Evolutionary conservation across 345 rosid genomes (phyloP), one percentile per base, ranked within the genome.

Genomic region (Brassica nigra): DNA sequence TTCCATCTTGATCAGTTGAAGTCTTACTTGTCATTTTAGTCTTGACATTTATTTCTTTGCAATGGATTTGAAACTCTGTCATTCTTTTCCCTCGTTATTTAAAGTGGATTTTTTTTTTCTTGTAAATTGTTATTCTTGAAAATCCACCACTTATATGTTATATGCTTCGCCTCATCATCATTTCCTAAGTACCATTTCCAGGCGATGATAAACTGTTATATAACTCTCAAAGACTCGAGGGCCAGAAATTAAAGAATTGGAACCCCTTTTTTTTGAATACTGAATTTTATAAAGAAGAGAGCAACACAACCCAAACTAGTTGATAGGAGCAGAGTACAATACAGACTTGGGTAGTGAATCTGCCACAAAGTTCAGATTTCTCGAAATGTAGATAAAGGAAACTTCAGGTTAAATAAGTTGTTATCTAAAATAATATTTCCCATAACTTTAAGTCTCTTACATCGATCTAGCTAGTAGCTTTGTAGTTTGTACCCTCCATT

Each of bases 11-110:
- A 68, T 76, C 20, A 3, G 73, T 58, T 68, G 62, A 49, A 68
- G 59, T 39, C 44, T 59, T 31, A 76, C 61, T 76, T 68, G 7
- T 54, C 10, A 54, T 54, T 75, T 65, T 66, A 16, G 55, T 42
- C 79, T 11, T 39, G 20, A 8, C 58, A 76, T 58, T 39, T 36
- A 65, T 37, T 33, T 52, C 16, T 23, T 54, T 10, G 57, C 59
- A 5, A 68, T 37, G 33, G 31, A 58, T 57, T 29, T 68, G 67
- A 66, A 39, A 28, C 14, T 58, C 2, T 76, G 59, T 57, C 73
- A 58, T 16, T 58, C 47, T 58, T 58, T 58, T 37, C 74, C 18
- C n/a, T 7, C 8, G 2, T 14, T 14, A 12, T 12, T 76, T 15
- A 37, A 57, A 68, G 79, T 39, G 6, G 4, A 28, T 39, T 39